Evolutionary conservation across 495 filamentous ascomycete genomes (phyloP), one percentile per base, ranked within the genome.

Genomic region (Penicillium atrosanguineum): DNA sequence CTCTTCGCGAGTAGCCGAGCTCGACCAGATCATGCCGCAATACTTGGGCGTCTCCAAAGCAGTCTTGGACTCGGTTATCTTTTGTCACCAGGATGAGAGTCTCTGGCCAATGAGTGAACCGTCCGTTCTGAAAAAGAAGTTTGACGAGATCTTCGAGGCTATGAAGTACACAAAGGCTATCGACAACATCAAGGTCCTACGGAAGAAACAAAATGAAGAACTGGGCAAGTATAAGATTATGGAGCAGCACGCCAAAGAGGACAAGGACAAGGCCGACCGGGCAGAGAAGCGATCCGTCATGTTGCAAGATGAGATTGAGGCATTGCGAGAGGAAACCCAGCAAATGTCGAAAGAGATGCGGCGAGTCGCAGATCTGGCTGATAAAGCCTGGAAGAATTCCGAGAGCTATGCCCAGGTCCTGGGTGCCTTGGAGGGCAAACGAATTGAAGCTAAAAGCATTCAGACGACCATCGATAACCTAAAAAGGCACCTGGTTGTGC

Each of bases 21-120:
- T 98, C 26, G 86, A 97, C 64, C 77, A 84, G 57, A 80, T 92
- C 44, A 84, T 97, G 71, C 90, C 94, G 1, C 82, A 90, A 55
- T 88, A 91, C 57, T 79, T 98, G 6, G 94, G 95, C 29, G 94
- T 97, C 8, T 94, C 91, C 4, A 85, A 86, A 51, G 91, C 94
- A 8, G 82, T 98, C 14, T 79, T 98, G 29, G 91, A 97, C 42
- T 86, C 83, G 43, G 94, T 98, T 63, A 97, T 98, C 58, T 98
- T 98, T 71, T 98, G 94, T 66, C 94, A 98, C 67, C 94, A 98
- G 61, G 94, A 98, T 57, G 94, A 98, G 53, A 96, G 93, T 49
- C 68, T 97, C 42, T 98, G 94, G 94, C 94, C 94, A 12, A 91
- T 98, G 88, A 96, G 91, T 61, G 90, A 95, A 62, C 90, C 93